Conservation (phyloP, 331 rosid species). For the Stylosanthes scabra region DNA sequence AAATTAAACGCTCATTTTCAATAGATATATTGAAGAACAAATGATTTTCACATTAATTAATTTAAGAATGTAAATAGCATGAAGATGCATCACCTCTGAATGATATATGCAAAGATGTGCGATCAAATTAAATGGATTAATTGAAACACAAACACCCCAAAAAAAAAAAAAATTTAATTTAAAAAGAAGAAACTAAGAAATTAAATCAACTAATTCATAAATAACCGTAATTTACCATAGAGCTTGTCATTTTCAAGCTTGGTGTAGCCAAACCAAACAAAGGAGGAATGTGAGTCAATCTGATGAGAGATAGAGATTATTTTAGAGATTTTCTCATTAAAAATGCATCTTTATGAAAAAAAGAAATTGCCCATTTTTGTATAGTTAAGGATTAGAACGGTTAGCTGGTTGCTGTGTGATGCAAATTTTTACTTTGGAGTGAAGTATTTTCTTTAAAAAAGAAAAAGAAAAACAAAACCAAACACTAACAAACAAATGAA, state of each 20-base stretch:
- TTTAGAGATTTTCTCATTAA: background rate
- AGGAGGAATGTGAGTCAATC: background rate
- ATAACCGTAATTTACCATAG: background rate
- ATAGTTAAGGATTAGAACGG: background rate
- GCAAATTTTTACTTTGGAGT: background rate
- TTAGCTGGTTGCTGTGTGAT: background rate
- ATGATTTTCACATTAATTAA: too few species aligned
- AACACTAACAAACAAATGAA: background rate
- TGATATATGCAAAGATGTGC: background rate
- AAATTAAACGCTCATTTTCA: too few species aligned
- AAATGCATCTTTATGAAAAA: background rate
- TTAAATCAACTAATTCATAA: background rate
- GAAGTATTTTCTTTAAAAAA: background rate
- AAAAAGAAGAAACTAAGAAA: too few species aligned
- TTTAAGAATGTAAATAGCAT: too few species aligned
- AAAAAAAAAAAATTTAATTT: too few species aligned
- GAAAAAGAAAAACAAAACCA: background rate
- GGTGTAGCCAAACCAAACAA: constrained; percentile 8
- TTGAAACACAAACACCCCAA: too few species aligned
- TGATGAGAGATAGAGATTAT: constrained; percentile 1
- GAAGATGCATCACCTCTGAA: background rate
- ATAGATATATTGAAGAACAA: too few species aligned
- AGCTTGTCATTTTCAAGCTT: constrained; percentile 4
- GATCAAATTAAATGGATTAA: background rate
- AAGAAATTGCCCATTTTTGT: background rate